Conservation (phyloP, 257 asterid species). For the Paulownia fortunei region DNA sequence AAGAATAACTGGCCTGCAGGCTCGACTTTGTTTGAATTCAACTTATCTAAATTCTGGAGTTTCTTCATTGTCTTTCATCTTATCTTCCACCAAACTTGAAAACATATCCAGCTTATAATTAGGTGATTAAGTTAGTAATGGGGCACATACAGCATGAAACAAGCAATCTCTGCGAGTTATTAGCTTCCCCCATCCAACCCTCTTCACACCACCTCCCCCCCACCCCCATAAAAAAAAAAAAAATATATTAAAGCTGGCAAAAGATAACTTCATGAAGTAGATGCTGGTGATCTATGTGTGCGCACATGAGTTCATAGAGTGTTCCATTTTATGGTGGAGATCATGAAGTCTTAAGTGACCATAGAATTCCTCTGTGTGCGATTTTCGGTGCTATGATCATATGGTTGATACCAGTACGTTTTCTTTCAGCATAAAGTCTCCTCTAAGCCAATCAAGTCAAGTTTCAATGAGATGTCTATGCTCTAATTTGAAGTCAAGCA, state of each 20-base stretch:
- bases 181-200: no score
- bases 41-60: background rate
- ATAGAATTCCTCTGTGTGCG: background rate
- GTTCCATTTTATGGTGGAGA: background rate
- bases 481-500: background rate
- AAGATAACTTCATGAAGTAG: no score
- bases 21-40: background rate
- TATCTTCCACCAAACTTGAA: background rate
- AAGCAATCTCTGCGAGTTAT: background rate
- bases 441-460: no score
- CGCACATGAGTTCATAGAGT: no score
- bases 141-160: background rate
- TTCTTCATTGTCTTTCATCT: background rate
- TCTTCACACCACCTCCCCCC: no score
- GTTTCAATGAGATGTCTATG: no score
- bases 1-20: background rate
- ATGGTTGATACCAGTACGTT: no score
- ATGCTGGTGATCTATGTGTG: no score
- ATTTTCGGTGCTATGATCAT: background rate
- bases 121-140: background rate
- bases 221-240: background rate
- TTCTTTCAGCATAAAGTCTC: no score
- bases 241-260: no score
- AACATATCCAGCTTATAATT: background rate
- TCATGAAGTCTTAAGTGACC: background rate